Evolutionary conservation across 2,329 filamentous ascomycete genomes (phyloP).

Genomic region (Colletotrichum siamense): DNA sequence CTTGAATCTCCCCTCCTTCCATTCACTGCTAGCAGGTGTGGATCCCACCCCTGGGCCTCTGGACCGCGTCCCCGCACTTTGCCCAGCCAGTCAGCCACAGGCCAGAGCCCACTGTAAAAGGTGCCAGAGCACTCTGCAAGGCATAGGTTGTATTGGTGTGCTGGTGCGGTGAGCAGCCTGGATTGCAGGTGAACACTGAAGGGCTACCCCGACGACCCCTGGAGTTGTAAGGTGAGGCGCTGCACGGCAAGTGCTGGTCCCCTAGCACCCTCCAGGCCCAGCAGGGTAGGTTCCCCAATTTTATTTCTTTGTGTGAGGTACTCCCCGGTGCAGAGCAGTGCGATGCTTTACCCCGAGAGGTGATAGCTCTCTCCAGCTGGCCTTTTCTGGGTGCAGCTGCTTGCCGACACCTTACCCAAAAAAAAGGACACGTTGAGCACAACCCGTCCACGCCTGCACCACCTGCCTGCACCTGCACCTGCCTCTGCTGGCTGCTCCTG

Average conservation of each 20-base stretch:
- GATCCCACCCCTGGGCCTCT: slow-evolving; percentile 13
- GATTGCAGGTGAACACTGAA: not conserved
- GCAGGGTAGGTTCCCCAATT: not conserved
- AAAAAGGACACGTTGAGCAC: slow-evolving; percentile 28
- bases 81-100: slow-evolving; percentile 8
- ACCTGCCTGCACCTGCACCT: not conserved
- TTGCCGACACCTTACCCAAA: slow-evolving; percentile 9
- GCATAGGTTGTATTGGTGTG: not conserved
- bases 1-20: slow-evolving; percentile 14
- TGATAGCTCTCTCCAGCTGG: slow-evolving; percentile 17
- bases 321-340: not conserved
- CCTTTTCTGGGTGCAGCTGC: slow-evolving; percentile 3
- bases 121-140: not conserved
- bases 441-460: not conserved
- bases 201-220: slow-evolving; percentile 3
- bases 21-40: slow-evolving; percentile 2
- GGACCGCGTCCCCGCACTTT: slow-evolving; percentile 12
- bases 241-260: slow-evolving; percentile 4
- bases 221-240: not conserved
- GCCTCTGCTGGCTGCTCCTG: not conserved
- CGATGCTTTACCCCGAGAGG: not conserved
- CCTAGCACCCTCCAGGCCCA: not conserved
- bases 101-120: slow-evolving; percentile 14
- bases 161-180: not conserved
- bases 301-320: not conserved